A percentile compares a stretch with the other conserved stretches of the same genome.
phyloP scores from a whole-genome alignment of 176 grass and related monocot species.

The Avena sativa region DNA sequence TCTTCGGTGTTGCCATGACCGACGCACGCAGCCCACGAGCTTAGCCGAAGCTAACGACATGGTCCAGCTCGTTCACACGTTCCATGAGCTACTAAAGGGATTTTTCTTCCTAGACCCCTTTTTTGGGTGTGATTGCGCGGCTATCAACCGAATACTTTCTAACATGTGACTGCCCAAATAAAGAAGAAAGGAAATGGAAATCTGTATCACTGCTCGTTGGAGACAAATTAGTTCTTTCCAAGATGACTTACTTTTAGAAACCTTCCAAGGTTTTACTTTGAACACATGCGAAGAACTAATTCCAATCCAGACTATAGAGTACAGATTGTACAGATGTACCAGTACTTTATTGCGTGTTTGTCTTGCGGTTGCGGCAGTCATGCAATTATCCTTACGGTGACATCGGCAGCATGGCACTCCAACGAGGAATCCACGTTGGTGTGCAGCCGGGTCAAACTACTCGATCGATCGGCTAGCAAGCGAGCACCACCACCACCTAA shows the following conservation, averaged over 20 bases:
- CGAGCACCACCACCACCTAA: neutral
- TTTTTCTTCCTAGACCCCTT: neutral
- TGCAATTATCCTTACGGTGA: neutral
- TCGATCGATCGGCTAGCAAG: neutral
- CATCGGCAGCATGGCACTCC: conserved; percentile 11
- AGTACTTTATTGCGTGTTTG: neutral
- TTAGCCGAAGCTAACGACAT: neutral
- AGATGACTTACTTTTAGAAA: neutral
- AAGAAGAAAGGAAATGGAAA: neutral
- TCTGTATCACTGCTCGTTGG: too few relatives aligned
- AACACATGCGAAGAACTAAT: too few relatives aligned
- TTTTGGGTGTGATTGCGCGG: neutral
- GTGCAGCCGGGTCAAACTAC: conserved; percentile 39
- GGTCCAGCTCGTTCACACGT: conserved; percentile 41
- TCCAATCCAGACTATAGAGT: too few relatives aligned
- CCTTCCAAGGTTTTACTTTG: conserved; percentile 2
- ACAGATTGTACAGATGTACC: neutral
- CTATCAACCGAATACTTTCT: neutral
- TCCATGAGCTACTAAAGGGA: conserved; percentile 27
- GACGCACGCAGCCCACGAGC: neutral
- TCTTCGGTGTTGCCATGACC: neutral
- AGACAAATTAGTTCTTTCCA: neutral
- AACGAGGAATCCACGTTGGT: conserved; percentile 27
- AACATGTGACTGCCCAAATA: conserved; percentile 30
- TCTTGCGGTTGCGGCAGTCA: neutral